A percentile compares a stretch with the other conserved stretches of the same genome.
Conservation (phyloP, 306 rosid genomes). For the Pueraria montana region DNA sequence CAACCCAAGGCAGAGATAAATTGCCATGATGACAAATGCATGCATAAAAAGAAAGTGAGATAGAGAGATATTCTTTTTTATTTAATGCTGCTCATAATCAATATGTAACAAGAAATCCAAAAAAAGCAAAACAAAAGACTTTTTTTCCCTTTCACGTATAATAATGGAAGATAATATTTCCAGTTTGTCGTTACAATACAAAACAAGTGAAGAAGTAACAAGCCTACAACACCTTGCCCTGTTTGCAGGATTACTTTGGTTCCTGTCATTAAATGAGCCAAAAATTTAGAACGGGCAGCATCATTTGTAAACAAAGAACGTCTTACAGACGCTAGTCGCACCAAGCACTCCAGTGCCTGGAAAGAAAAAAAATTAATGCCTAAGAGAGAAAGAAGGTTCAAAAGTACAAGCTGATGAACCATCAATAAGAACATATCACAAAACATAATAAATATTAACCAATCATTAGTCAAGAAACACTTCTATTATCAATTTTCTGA, state of each 20-base stretch:
- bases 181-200: slow-evolving; percentile 46
- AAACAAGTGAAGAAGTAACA: slow-evolving; percentile 46
- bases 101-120: slow-evolving; percentile 34
- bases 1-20: slow-evolving; percentile 25
- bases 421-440: slow-evolving; percentile 40
- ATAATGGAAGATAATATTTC: slow-evolving; percentile 30
- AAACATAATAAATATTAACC: slow-evolving; percentile 31
- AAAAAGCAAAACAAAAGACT: slow-evolving; percentile 1
- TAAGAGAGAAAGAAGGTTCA: slow-evolving; percentile 42
- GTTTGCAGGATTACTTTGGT: slow-evolving; percentile 99
- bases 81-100: neutral
- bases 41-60: slow-evolving; percentile 23
- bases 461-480: slow-evolving; percentile 36
- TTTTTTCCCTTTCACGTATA: neutral
- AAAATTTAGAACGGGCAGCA: slow-evolving; percentile 95
- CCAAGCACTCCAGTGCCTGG: slow-evolving; percentile 99
- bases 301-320: slow-evolving; percentile 98
- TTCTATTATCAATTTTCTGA: slow-evolving; percentile 19
- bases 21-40: slow-evolving; percentile 29
- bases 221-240: slow-evolving; percentile 90
- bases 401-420: slow-evolving; percentile 47
- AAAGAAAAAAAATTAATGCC: slow-evolving; percentile 62
- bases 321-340: slow-evolving; percentile 97
- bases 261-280: slow-evolving; percentile 99
- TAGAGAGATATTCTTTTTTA: neutral